Conservation (phyloP, 768 basidiomycete species). For the Hygrophoropsis aurantiaca region DNA sequence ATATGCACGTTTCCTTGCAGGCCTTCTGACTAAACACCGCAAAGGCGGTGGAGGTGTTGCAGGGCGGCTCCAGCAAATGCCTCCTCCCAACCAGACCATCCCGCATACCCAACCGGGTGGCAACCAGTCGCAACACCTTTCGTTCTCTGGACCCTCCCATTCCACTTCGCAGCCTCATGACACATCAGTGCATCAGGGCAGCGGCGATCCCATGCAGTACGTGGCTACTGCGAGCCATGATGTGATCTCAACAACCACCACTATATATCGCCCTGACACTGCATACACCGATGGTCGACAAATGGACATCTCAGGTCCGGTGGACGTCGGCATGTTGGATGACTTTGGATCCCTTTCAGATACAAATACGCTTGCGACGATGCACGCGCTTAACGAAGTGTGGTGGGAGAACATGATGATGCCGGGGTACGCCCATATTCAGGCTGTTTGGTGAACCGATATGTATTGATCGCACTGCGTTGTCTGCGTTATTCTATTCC, state of each 20-base stretch:
- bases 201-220: slow-evolving; percentile 31
- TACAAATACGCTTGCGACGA: slow-evolving; percentile 63
- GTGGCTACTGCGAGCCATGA: slow-evolving; percentile 16
- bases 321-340: slow-evolving; percentile 25
- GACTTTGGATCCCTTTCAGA: slow-evolving; percentile 26
- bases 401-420: slow-evolving; percentile 86
- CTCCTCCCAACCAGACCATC: slow-evolving; percentile 40
- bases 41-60: slow-evolving; percentile 58
- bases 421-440: slow-evolving; percentile 58
- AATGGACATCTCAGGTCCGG: slow-evolving; percentile 28
- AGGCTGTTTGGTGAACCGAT: neutral
- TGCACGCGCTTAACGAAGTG: slow-evolving; percentile 68
- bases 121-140: slow-evolving; percentile 27
- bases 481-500: no score
- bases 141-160: slow-evolving; percentile 22
- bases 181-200: slow-evolving; percentile 16
- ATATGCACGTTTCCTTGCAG: slow-evolving; percentile 76
- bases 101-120: slow-evolving; percentile 8
- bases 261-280: slow-evolving; percentile 31
- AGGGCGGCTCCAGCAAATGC: slow-evolving; percentile 52
- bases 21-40: slow-evolving; percentile 69
- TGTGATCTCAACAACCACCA: neutral
- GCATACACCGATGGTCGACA: slow-evolving; percentile 42
- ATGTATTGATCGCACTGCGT: neutral
- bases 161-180: slow-evolving; percentile 11